A percentile compares a stretch with the other conserved stretches of the same genome.
Conservation (phyloP, 1,139 yeast species). For the Lodderomyces orthopsilosis region DNA sequence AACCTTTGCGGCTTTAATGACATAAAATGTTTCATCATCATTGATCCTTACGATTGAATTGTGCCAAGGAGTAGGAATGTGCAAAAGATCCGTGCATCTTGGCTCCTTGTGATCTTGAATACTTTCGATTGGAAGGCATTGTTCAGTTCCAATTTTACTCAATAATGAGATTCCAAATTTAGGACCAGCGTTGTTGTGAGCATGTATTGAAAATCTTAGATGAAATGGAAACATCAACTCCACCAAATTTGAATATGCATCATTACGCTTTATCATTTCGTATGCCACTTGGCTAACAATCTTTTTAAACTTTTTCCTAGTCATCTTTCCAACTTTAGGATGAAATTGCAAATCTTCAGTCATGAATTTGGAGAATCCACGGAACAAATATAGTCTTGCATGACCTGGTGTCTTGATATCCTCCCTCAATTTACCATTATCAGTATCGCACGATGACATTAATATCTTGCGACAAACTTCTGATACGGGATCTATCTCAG, state of each 20-base stretch:
- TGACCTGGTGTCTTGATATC: slow-evolving; percentile 43
- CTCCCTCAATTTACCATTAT: slow-evolving; percentile 31
- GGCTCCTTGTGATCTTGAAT: slow-evolving; percentile 30
- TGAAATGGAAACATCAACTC: slow-evolving; percentile 60
- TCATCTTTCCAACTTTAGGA: slow-evolving; percentile 32
- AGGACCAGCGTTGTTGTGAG: slow-evolving; percentile 57
- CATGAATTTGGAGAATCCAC: slow-evolving; percentile 63
- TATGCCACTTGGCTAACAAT: slow-evolving; percentile 53
- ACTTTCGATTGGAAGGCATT: slow-evolving; percentile 36
- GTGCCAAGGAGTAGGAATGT: slow-evolving; percentile 69
- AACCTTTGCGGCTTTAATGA: slow-evolving; percentile 29
- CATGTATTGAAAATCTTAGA: slow-evolving; percentile 58
- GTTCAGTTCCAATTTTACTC: slow-evolving; percentile 26
- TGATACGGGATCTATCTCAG: slow-evolving; percentile 31
- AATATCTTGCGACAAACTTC: slow-evolving; percentile 39
- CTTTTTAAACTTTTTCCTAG: slow-evolving; percentile 51
- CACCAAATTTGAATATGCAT: slow-evolving; percentile 62
- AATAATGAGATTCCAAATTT: slow-evolving; percentile 55
- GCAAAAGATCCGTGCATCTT: slow-evolving; percentile 47
- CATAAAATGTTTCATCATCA: slow-evolving; percentile 22
- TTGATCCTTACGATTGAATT: slow-evolving; percentile 49
- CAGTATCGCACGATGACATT: slow-evolving; percentile 40
- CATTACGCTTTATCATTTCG: slow-evolving; percentile 63
- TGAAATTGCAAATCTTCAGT: slow-evolving; percentile 50
- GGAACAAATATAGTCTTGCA: slow-evolving; percentile 49